Evolutionary conservation across 108 stramenopile species (phyloP).

Genomic region (Schizochytrium sp.): DNA sequence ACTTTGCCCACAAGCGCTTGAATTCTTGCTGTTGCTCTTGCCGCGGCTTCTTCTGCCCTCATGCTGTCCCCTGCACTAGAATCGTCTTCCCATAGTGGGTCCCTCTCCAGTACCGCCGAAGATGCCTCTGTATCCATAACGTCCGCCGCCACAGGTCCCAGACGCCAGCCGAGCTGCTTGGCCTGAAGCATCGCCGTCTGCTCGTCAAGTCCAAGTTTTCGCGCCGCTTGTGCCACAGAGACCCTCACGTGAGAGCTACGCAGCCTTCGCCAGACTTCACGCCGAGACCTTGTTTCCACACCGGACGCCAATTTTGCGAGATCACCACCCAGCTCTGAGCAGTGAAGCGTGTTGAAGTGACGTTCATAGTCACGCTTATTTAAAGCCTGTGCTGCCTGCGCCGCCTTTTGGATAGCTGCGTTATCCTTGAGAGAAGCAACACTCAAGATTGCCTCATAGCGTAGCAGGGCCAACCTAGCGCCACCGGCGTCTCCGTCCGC

Average conservation of each 20-base stretch:
- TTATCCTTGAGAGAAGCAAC: neutral
- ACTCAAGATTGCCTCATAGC: neutral
- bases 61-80: neutral
- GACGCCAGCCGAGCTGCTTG: neutral
- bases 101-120: neutral
- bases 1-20: neutral
- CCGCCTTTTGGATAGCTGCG: no score
- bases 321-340: no score
- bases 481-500: neutral
- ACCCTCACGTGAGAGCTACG: neutral
- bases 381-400: no score
- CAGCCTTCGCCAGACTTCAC: neutral
- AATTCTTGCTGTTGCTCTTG: neutral
- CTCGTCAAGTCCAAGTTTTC: neutral
- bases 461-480: neutral
- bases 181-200: neutral
- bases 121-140: slow-evolving; percentile 35
- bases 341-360: no score
- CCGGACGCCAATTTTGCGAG: neutral
- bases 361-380: no score
- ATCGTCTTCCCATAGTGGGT: neutral
- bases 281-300: neutral
- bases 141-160: neutral
- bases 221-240: neutral
- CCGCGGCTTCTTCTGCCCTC: neutral